Base-by-base conservation (phyloP, 1,284 basidiomycete species). In the Pterula multifida region DNA sequence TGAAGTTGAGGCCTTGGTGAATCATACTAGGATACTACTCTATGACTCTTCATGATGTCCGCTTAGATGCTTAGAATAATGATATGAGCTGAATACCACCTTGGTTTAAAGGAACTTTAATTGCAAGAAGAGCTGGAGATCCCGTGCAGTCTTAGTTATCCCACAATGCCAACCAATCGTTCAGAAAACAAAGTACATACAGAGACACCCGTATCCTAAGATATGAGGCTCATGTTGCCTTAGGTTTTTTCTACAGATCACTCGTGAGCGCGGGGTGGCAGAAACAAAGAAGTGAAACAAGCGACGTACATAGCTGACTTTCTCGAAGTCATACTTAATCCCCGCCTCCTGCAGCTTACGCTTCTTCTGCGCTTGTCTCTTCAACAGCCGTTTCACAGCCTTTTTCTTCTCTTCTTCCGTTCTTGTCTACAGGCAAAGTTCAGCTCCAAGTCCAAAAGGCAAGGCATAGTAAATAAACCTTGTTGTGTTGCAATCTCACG, bases 251-350 rank as follows among this genome's bases (percentile, higher is more conserved):
- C 32, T 35, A 35, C 32, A 35, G 9, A 11, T 11, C 32, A 35
- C 32, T 11, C 9, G 11, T 11, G 62, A 53, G 67, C 68, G 2
- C 66, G 65, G 44, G 55, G 58, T 11, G 57, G 55, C 35, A 36
- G 45, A 26, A 36, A 36, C 22, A 55, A 26, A 19, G 22, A 50
- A 23, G 17, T 49, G n/a, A n/a, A n/a, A 47, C 22, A 55, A 22
- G 17, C 36, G 39, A 32, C 9, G 69, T 62, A 87, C 85, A 65
- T 88, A 89, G 62, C 75, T 72, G 50, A 79, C 78, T 28, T 69
- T 79, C 49, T 81, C 79, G 53, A 95, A 87, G 56, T 93, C 81
- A 63, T 98, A 98, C 48, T 88, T 78, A 63, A 98, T 97, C 3
- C 94, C 95, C 4, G 78, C 69, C 49, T 82, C 81, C 53, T 77